These are phyloP conservation scores for Teunomyces stri DNA, from an alignment of 805 yeast species.

Conservation along the genomic window DNA sequence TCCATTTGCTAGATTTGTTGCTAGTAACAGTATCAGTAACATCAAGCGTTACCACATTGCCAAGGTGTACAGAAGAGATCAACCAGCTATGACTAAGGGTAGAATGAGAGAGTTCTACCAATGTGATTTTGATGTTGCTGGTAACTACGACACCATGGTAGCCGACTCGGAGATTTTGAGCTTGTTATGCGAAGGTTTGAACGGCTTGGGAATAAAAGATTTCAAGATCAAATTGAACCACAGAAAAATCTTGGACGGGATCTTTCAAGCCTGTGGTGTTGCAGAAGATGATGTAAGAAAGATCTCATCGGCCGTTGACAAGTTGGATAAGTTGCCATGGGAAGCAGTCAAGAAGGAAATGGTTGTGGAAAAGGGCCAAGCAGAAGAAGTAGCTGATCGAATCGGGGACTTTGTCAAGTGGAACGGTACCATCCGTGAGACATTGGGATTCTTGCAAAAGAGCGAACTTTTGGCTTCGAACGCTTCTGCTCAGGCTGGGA, in stretches of 20 bases:
- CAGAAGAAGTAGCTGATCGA: slow-evolving; percentile 87
- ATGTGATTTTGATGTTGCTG: slow-evolving; percentile 98
- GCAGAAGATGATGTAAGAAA: slow-evolving; percentile 90
- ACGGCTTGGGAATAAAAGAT: slow-evolving; percentile 77
- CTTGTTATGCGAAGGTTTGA: slow-evolving; percentile 79
- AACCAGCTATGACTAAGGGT: slow-evolving; percentile 99
- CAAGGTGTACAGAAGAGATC: slow-evolving; percentile 97
- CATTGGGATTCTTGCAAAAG: slow-evolving; percentile 51
- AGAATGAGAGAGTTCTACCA: slow-evolving; percentile 99
- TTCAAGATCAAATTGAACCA: slow-evolving; percentile 93
- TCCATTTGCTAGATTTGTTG: slow-evolving; percentile 96
- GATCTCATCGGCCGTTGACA: slow-evolving; percentile 93
- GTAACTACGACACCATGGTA: slow-evolving; percentile 87
- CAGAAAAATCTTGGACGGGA: slow-evolving; percentile 93
- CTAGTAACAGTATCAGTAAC: slow-evolving; percentile 85
- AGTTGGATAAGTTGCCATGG: slow-evolving; percentile 95
- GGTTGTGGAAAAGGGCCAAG: slow-evolving; percentile 84
- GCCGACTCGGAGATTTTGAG: slow-evolving; percentile 91
- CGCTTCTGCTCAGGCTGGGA: slow-evolving; percentile 74
- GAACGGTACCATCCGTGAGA: slow-evolving; percentile 70
- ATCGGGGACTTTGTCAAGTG: slow-evolving; percentile 90
- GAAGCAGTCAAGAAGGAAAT: slow-evolving; percentile 89
- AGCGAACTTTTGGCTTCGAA: slow-evolving; percentile 62
- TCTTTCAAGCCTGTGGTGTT: slow-evolving; percentile 93
- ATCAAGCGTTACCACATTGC: slow-evolving; percentile 97